A percentile compares a stretch with the other conserved stretches of the same genome.
Conservation (phyloP, 208 protist species). For the Leishmania martiniquensis region DNA sequence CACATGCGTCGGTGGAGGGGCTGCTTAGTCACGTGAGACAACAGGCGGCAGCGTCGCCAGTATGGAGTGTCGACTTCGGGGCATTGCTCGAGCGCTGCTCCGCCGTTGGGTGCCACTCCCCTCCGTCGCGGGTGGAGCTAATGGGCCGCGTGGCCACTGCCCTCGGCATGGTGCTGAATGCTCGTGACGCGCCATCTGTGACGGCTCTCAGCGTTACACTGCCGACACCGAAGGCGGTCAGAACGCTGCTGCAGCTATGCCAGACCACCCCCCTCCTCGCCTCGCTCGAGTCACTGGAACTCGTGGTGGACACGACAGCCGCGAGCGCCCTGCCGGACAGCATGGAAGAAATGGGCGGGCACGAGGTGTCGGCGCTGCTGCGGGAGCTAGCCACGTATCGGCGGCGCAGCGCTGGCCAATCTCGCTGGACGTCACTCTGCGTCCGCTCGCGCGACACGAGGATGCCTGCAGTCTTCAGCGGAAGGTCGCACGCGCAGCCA, state of each 20-base stretch:
- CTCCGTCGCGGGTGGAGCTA: constrained; percentile 14
- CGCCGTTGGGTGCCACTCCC: constrained; percentile 9
- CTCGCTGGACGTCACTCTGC: constrained; percentile 9
- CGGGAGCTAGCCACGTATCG: constrained; percentile 11
- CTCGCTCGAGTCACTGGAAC: constrained; percentile 32
- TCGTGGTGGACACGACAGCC: constrained; percentile 25
- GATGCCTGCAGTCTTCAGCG: background rate
- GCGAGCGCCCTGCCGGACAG: constrained; percentile 5
- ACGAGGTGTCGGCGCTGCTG: constrained; percentile 25
- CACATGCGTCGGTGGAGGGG: background rate
- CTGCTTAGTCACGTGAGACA: constrained; percentile 7
- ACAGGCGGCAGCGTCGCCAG: constrained; percentile 9
- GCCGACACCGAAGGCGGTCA: constrained; percentile 12
- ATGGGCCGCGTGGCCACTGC: constrained; percentile 16
- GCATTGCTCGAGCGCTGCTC: constrained; percentile 18
- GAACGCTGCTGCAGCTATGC: constrained; percentile 12
- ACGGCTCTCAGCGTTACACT: constrained; percentile 25
- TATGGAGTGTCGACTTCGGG: constrained; percentile 56
- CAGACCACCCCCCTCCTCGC: constrained; percentile 19
- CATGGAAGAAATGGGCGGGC: constrained; percentile 1
- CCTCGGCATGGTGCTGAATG: constrained; percentile 15
- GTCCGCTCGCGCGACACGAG: constrained; percentile 7
- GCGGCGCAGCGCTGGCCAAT: background rate
- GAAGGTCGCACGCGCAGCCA: background rate
- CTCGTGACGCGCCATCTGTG: constrained; percentile 4